Percentiles rank a stretch among this genome's conserved stretches.
Conservation (phyloP, 2,329 filamentous ascomycete species). For the Monilinia aucupariae region DNA sequence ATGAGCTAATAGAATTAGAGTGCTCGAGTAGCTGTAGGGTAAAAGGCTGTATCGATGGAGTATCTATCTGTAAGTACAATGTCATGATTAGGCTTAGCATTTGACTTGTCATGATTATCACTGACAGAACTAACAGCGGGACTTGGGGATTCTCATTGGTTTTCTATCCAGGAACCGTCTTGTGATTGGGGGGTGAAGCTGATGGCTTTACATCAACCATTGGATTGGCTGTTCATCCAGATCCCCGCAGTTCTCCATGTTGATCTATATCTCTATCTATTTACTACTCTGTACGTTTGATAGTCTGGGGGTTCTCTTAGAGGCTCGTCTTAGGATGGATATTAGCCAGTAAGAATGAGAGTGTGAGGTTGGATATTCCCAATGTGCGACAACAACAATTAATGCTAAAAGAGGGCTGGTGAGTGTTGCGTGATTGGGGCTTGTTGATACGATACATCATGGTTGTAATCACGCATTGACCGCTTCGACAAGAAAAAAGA, state of each 20-base stretch:
- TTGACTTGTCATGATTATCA: too few species aligned
- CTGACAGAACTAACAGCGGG: too few species aligned
- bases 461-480: conserved; percentile 6
- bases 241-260: conserved; percentile 3
- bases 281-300: background rate
- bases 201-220: background rate
- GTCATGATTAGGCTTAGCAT: too few species aligned
- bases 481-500: background rate
- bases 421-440: background rate
- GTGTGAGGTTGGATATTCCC: too few species aligned
- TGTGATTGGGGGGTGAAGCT: background rate
- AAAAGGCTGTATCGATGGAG: too few species aligned
- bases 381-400: too few species aligned
- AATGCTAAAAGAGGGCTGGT: background rate
- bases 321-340: background rate
- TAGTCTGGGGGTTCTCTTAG: background rate
- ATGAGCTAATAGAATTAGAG: too few species aligned
- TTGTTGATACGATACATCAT: background rate
- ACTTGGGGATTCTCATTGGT: too few species aligned
- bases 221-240: background rate
- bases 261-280: background rate
- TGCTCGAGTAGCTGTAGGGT: too few species aligned
- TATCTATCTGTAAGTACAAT: too few species aligned
- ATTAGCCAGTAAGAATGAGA: too few species aligned
- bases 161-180: background rate